Percentiles rank a stretch among this genome's conserved stretches.
phyloP scores from a whole-genome alignment of 1,284 basidiomycete species.

The Farysia itapuensis region DNA sequence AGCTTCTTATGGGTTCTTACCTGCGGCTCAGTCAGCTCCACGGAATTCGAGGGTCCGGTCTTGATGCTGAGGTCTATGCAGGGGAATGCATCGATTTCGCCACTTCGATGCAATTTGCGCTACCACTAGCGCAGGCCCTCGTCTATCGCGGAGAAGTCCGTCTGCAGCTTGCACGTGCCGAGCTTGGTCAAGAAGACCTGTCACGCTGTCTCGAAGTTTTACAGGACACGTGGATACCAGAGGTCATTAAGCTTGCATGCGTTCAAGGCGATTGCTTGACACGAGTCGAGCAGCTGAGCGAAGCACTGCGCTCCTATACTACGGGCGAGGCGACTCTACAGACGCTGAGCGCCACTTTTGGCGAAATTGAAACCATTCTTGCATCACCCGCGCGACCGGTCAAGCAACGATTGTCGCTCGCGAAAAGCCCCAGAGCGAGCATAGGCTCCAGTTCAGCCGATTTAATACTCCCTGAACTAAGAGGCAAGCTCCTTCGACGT shows the following conservation, averaged over 20 bases:
- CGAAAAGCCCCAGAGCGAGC: neutral
- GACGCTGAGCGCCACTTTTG: constrained; percentile 21
- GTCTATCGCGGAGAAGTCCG: constrained; percentile 39
- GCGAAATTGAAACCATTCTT: neutral
- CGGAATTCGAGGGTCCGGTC: constrained; percentile 42
- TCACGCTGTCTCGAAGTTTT: constrained; percentile 28
- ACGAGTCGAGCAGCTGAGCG: constrained; percentile 20
- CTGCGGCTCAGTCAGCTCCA: constrained; percentile 33
- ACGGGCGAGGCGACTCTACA: constrained; percentile 33
- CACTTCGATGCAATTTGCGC: constrained; percentile 17
- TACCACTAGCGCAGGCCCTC: constrained; percentile 28
- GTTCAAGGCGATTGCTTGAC: constrained; percentile 41
- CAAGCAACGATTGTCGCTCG: neutral
- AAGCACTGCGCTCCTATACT: constrained; percentile 30
- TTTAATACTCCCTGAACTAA: constrained; percentile 32
- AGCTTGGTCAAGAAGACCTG: constrained; percentile 38
- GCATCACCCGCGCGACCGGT: no score
- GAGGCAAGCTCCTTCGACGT: constrained; percentile 31
- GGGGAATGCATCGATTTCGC: constrained; percentile 47
- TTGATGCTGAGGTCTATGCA: constrained; percentile 50
- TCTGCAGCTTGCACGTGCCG: constrained; percentile 22
- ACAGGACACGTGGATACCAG: constrained; percentile 27
- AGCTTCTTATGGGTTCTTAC: constrained; percentile 19
- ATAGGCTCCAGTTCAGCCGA: constrained; percentile 1
- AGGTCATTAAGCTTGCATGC: constrained; percentile 29